phyloP scores from a whole-genome alignment of 139 green algal genomes.

The Chlorella sp. region DNA sequence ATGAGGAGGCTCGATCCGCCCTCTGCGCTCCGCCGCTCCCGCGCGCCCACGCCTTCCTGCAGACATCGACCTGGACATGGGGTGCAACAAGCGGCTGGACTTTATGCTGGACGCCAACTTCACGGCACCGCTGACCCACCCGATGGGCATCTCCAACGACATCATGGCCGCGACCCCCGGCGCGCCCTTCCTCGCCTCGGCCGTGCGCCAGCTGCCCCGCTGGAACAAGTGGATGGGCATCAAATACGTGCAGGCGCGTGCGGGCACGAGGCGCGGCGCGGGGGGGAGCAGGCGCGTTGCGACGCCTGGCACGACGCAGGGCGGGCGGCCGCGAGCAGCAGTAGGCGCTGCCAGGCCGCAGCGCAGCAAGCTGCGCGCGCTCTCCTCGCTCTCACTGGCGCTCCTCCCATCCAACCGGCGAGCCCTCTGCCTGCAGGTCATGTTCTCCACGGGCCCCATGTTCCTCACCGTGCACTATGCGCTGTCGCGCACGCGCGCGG shows the following conservation, averaged over 20 bases:
- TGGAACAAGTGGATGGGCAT: constrained; percentile 53
- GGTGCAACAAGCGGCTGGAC: constrained; percentile 47
- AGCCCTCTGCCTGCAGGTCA: constrained; percentile 32
- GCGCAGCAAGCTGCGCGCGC: no score
- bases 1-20: no score
- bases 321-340: no score
- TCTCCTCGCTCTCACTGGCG: no score
- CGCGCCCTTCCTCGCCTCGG: constrained; percentile 30
- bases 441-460: constrained; percentile 67
- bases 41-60: no score
- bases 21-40: no score
- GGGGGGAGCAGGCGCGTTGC: background rate
- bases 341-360: no score
- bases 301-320: no score
- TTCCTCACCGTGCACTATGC: constrained; percentile 49
- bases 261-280: background rate
- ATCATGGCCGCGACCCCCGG: constrained; percentile 41
- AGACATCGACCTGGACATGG: no score
- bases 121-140: constrained; percentile 53
- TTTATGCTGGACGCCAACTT: constrained; percentile 45
- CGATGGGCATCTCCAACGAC: constrained; percentile 59
- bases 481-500: background rate
- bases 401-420: background rate
- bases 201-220: constrained; percentile 9
- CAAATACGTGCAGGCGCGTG: constrained; percentile 52